Conservation (phyloP, 2,329 filamentous ascomycete species). For the Talaromyces sp. region DNA sequence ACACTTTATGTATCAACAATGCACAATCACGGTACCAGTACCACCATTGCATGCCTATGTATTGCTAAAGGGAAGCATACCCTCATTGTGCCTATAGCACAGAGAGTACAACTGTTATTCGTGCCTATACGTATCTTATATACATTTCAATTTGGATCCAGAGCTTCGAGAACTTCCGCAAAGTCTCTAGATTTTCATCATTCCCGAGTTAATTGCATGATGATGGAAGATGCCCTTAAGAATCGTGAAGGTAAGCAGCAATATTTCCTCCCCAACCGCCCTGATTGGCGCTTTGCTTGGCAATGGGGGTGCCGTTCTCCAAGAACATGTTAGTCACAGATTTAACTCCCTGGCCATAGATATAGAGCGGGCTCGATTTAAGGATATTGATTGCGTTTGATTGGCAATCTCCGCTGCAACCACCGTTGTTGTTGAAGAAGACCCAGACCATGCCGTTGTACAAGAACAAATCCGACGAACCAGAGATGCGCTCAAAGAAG, state of each 20-base stretch:
- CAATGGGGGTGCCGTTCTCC: conserved; percentile 20
- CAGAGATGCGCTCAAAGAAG: conserved; percentile 26
- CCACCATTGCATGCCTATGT: too few species aligned
- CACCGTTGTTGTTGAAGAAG: conserved; percentile 36
- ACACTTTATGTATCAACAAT: too few species aligned
- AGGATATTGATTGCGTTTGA: conserved; percentile 30
- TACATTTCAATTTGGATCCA: too few species aligned
- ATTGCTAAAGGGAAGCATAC: too few species aligned
- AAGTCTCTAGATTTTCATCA: too few species aligned
- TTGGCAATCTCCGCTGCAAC: conserved; percentile 29
- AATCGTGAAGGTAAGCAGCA: conserved; percentile 24
- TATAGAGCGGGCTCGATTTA: conserved; percentile 23
- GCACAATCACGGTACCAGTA: too few species aligned
- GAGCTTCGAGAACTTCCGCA: too few species aligned
- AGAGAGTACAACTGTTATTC: too few species aligned
- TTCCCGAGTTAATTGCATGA: too few species aligned
- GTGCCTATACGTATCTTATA: too few species aligned
- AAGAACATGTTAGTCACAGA: conserved; percentile 27
- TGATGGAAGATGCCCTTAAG: conserved; percentile 1
- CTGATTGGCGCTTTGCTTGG: conserved; percentile 24
- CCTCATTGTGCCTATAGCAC: too few species aligned
- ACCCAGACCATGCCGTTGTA: conserved; percentile 38
- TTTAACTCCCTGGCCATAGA: conserved; percentile 29
- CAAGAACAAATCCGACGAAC: conserved; percentile 30
- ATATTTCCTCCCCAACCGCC: conserved; percentile 34